Percentiles rank a stretch among this genome's conserved stretches.
Evolutionary conservation across 164 flowering plant genomes (phyloP).

Genomic region (Brasenia schreberi): DNA sequence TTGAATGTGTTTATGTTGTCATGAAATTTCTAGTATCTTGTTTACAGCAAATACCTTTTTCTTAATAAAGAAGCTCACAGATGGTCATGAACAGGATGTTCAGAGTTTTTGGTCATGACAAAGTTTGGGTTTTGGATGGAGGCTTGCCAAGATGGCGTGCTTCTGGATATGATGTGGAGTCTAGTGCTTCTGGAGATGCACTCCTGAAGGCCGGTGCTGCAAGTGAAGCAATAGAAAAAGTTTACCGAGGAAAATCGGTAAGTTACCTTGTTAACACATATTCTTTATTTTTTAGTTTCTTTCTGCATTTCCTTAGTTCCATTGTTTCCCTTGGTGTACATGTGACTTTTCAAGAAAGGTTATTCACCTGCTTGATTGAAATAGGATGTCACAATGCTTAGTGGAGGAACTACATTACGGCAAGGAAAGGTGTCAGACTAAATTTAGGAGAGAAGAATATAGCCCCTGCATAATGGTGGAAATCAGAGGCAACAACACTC

Average conservation of each 20-base stretch:
- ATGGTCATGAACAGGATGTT: conserved; percentile 72
- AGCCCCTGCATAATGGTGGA: too few species aligned
- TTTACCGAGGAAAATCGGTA: conserved; percentile 71
- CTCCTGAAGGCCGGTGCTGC: conserved; percentile 98
- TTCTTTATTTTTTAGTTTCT: too few species aligned
- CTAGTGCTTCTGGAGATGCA: conserved; percentile 97
- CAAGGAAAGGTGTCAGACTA: too few species aligned
- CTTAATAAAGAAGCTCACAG: background rate
- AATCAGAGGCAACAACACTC: too few species aligned
- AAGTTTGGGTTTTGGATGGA: conserved; percentile 95
- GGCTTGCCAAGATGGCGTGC: conserved; percentile 98
- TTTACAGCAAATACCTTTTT: background rate
- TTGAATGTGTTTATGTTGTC: background rate
- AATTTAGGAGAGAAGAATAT: too few species aligned
- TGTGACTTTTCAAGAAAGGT: too few species aligned
- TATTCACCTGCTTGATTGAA: too few species aligned
- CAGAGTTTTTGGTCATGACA: conserved; percentile 95
- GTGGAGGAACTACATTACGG: too few species aligned
- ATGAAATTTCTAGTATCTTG: background rate
- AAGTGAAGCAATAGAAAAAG: conserved; percentile 92
- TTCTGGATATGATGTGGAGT: conserved; percentile 96
- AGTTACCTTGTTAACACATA: conserved; percentile 7
- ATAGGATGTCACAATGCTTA: too few species aligned
- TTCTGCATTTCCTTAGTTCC: too few species aligned
- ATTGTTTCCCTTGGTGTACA: too few species aligned